phyloP scores from a whole-genome alignment of 83 land plant species.

The Picea engelmannii region DNA sequence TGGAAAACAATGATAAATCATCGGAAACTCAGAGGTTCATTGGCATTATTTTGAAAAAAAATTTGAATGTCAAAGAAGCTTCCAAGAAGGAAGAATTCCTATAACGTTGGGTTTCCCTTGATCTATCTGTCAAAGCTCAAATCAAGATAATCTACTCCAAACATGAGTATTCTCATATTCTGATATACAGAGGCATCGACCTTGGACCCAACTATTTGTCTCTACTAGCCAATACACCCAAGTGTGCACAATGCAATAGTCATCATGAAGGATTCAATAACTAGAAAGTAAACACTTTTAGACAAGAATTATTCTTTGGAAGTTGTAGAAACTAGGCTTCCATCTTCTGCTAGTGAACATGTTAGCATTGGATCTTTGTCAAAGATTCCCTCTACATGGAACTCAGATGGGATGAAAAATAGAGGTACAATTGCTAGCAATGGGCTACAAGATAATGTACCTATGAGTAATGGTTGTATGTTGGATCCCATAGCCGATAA shows the following conservation, averaged over 20 bases:
- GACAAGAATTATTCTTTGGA: not conserved
- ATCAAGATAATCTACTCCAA: slow-evolving; percentile 41
- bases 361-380: not conserved
- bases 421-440: too few species aligned
- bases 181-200: too few species aligned
- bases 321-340: not conserved
- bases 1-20: too few species aligned
- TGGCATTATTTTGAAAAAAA: too few species aligned
- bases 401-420: not conserved
- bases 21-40: too few species aligned
- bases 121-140: slow-evolving; percentile 37
- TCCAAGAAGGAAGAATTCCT: slow-evolving; percentile 14
- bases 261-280: not conserved
- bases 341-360: not conserved
- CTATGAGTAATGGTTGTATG: not conserved
- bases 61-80: too few species aligned
- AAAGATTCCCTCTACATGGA: not conserved
- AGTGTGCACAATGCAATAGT: too few species aligned
- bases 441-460: not conserved
- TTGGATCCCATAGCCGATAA: not conserved
- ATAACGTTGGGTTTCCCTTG: slow-evolving; percentile 53
- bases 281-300: not conserved
- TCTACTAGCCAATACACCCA: too few species aligned
- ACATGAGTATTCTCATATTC: slow-evolving; percentile 17
- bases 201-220: too few species aligned